Percentiles rank a stretch among this genome's conserved stretches.
Evolutionary conservation across 2,329 filamentous ascomycete genomes (phyloP).

Genomic region (Fusarium globosum): DNA sequence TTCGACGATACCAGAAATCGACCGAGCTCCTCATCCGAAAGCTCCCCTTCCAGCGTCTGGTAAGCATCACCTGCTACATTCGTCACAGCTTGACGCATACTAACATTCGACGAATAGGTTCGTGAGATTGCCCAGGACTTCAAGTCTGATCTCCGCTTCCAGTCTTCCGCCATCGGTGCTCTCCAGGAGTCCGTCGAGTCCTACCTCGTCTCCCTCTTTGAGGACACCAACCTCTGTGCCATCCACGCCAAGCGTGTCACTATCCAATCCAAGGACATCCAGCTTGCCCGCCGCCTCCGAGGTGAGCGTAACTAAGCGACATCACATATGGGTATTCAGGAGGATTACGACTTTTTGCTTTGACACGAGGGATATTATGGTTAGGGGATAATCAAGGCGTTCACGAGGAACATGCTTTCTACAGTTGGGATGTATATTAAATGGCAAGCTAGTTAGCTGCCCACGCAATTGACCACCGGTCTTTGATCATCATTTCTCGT

Average conservation of each 20-base stretch:
- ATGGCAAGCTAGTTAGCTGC: conserved; percentile 43
- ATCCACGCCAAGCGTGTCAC: conserved; percentile 99
- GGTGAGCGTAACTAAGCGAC: conserved; percentile 84
- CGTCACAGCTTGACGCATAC: background rate
- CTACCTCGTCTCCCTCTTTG: conserved; percentile 97
- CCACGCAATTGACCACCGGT: conserved; percentile 43
- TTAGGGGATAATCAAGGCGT: conserved; percentile 61
- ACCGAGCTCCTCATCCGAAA: conserved; percentile 97
- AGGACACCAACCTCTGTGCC: conserved; percentile 98
- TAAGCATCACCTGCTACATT: conserved; percentile 51
- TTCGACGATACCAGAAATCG: conserved; percentile 97
- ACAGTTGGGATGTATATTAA: conserved; percentile 59
- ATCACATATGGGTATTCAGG: conserved; percentile 40
- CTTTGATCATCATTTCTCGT: conserved; percentile 19
- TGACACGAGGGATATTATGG: conserved; percentile 52
- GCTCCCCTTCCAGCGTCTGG: conserved; percentile 96
- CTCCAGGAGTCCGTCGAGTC: conserved; percentile 99
- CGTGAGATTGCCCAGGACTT: conserved; percentile 97
- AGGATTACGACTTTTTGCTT: conserved; percentile 56
- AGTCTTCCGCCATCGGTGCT: conserved; percentile 96
- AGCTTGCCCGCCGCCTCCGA: conserved; percentile 93
- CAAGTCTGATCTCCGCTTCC: conserved; percentile 96
- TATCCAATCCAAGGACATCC: conserved; percentile 97
- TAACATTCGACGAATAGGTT: conserved; percentile 60
- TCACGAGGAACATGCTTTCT: conserved; percentile 55